Evolutionary conservation across 176 grass and related monocot genomes (phyloP).

Genomic region (Lolium multiflorum): DNA sequence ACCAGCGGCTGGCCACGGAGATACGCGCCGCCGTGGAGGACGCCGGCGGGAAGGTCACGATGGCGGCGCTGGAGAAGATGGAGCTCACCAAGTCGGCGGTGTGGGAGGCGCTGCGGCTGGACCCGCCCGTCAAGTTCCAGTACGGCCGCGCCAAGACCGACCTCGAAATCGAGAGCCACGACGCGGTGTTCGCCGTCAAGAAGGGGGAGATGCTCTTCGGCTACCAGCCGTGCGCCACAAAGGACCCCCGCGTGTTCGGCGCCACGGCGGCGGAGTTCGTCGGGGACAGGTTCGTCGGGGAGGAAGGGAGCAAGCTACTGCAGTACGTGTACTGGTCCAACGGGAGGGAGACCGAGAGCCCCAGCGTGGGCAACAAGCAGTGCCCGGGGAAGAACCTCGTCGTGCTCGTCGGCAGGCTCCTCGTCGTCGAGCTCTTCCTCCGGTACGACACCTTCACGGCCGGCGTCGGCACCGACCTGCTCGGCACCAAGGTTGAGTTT

Average conservation of each 20-base stretch:
- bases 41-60: conserved; percentile 55
- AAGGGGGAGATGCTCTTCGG: conserved; percentile 83
- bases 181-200: conserved; percentile 53
- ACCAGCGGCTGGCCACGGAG: conserved; percentile 50
- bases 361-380: conserved; percentile 66
- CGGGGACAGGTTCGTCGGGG: conserved; percentile 68
- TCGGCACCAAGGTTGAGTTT: conserved; percentile 55
- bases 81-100: conserved; percentile 72
- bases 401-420: conserved; percentile 67
- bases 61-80: conserved; percentile 61
- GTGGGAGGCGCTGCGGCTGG: conserved; percentile 71
- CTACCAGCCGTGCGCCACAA: conserved; percentile 68
- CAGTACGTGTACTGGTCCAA: conserved; percentile 83
- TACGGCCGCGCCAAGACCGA: conserved; percentile 68
- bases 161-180: conserved; percentile 65
- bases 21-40: conserved; percentile 51
- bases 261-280: conserved; percentile 57
- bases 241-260: conserved; percentile 65
- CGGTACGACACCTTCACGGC: conserved; percentile 77
- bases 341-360: conserved; percentile 62
- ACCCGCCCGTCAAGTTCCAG: conserved; percentile 85
- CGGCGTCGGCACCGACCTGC: conserved; percentile 35
- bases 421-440: conserved; percentile 71
- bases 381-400: conserved; percentile 76
- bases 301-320: conserved; percentile 65